Evolutionary conservation across 129 eudicot genomes (phyloP), one percentile per base, ranked within the genome.

Genomic region (Escallonia herrerae): DNA sequence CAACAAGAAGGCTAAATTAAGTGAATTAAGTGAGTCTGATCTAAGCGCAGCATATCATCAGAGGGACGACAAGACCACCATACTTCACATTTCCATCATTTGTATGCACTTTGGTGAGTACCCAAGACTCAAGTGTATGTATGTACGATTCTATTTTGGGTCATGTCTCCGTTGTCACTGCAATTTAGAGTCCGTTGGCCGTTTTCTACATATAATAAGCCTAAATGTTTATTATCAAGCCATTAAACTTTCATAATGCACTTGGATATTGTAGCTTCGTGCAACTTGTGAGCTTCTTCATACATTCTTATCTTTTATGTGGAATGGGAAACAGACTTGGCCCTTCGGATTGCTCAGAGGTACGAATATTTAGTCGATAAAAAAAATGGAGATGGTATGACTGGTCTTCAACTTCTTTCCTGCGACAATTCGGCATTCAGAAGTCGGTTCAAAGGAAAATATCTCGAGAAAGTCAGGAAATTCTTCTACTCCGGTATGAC

Each of bases 391-490:
- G 82, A 76, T 45, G 54, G 54, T 75, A 77, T 68, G 77, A 81
- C 79, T 7, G 73, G 80, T 46, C 86, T 79, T 53, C 84, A 79
- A 60, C 70, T 79, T 65, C 80, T 79, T 65, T 69, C 84, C 0
- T 74, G 80, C 71, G 66, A 74, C 7, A 44, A 68, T 15, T 45
- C 61, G 2, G 79, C 73, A 9, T 37, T 14, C 33, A 15, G 47
- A 7, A 46, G 58, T 2, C 13, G 56, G 7, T 43, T 39, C 38
- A 49, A 45, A 33, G 38, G 54, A 41, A 46, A 5, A 46, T 46
- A 5, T 46, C 50, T 46, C 50, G 2, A 46, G 50, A 46, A 22
- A 22, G 33, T 22, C 33, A 22, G 33, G 12, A 49, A 46, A 46
- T 9, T 46, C 9, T 46, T 46, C 50, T 46, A 46, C 50, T 5